Percentiles rank a stretch among this genome's conserved stretches.
These are phyloP conservation scores for Diversispora eburnea DNA, from an alignment of 192 early-diverging fungal species.

Conservation along the genomic window DNA sequence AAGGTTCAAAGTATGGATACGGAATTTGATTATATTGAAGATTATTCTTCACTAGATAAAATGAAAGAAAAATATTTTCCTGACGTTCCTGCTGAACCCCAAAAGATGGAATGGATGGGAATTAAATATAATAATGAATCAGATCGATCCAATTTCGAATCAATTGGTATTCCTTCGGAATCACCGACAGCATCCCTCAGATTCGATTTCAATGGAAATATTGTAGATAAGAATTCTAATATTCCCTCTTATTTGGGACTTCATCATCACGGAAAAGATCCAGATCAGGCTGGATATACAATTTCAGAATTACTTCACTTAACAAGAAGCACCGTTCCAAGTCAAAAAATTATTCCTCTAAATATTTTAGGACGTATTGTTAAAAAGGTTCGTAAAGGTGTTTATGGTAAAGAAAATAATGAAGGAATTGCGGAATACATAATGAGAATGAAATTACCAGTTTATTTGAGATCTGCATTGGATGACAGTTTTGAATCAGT, in stretches of 20 bases:
- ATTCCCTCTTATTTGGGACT: slow-evolving; percentile 65
- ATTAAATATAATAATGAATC: slow-evolving; percentile 28
- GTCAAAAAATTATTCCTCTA: slow-evolving; percentile 71
- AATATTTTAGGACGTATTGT: slow-evolving; percentile 59
- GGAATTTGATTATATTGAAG: slow-evolving; percentile 23
- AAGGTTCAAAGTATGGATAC: slow-evolving; percentile 31
- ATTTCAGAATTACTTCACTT: slow-evolving; percentile 77
- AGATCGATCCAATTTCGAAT: slow-evolving; percentile 31
- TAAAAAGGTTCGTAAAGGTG: slow-evolving; percentile 37
- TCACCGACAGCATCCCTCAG: slow-evolving; percentile 52
- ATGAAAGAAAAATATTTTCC: slow-evolving; percentile 55
- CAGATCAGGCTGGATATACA: slow-evolving; percentile 83
- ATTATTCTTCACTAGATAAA: slow-evolving; percentile 37
- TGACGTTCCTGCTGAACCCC: slow-evolving; percentile 50
- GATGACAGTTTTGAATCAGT: slow-evolving; percentile 63
- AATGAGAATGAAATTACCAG: slow-evolving; percentile 42
- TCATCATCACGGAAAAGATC: slow-evolving; percentile 88
- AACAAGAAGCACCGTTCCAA: slow-evolving; percentile 73
- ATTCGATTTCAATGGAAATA: slow-evolving; percentile 77
- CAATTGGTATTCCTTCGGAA: slow-evolving; percentile 46
- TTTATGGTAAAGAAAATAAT: slow-evolving; percentile 34
- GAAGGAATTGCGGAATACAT: slow-evolving; percentile 36
- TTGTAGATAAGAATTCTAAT: slow-evolving; percentile 54
- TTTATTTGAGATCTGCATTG: slow-evolving; percentile 61
- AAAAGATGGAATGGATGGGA: slow-evolving; percentile 71